Conservation (phyloP, 352 stramenopile genomes). For the Nothophytophthora sp. region DNA sequence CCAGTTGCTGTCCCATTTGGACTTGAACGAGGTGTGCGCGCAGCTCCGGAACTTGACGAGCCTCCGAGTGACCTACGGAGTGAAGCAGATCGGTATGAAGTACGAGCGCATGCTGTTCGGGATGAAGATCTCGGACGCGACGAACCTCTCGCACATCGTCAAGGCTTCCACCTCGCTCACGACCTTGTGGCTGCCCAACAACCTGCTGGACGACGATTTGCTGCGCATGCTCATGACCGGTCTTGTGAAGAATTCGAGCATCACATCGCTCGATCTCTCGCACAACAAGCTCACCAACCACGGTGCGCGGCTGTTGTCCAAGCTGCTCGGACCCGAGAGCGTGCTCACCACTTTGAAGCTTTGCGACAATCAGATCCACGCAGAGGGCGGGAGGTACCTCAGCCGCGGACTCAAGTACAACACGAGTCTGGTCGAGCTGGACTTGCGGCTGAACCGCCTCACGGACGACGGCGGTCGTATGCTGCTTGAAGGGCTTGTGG, state of each 20-base stretch:
- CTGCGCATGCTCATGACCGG: conserved; percentile 94
- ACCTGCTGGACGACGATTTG: conserved; percentile 93
- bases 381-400: conserved; percentile 90
- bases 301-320: conserved; percentile 86
- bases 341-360: conserved; percentile 91
- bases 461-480: conserved; percentile 90
- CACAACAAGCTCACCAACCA: conserved; percentile 97
- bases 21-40: conserved; percentile 85
- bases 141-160: conserved; percentile 86
- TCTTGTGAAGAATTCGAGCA: conserved; percentile 91
- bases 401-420: conserved; percentile 91
- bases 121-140: conserved; percentile 95
- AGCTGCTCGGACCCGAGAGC: conserved; percentile 88
- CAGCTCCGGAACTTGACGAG: conserved; percentile 90
- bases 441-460: conserved; percentile 91
- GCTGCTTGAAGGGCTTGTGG: conserved; percentile 83
- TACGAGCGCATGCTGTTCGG: conserved; percentile 95
- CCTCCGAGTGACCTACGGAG: conserved; percentile 85
- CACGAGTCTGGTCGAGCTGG: conserved; percentile 86
- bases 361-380: conserved; percentile 94
- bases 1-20: conserved; percentile 89
- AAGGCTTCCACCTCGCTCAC: conserved; percentile 88
- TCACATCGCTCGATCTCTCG: conserved; percentile 93
- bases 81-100: conserved; percentile 94
- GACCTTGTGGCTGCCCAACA: conserved; percentile 85